Percentiles rank a stretch among this genome's conserved stretches.
Conservation (phyloP, 2,329 filamentous ascomycete genomes). For the Coniella vitis region DNA sequence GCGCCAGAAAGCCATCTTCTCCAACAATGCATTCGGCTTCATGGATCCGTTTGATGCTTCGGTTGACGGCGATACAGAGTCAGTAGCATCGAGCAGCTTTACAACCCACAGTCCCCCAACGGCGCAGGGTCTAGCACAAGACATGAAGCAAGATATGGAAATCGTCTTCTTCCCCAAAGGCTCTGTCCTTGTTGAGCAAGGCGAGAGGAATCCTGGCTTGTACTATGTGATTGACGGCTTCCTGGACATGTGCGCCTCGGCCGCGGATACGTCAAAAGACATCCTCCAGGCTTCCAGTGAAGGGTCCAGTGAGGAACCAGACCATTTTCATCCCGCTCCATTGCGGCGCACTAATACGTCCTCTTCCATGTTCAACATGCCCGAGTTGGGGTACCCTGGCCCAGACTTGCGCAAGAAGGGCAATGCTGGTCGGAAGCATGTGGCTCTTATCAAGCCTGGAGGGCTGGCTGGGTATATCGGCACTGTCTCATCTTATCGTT, state of each 20-base stretch:
- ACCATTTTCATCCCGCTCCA: slow-evolving; percentile 18
- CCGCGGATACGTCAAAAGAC: slow-evolving; percentile 46
- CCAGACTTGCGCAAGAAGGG: slow-evolving; percentile 38
- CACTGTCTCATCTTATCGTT: slow-evolving; percentile 88
- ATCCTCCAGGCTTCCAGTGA: slow-evolving; percentile 31
- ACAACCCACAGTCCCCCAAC: slow-evolving; percentile 56
- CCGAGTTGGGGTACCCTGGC: slow-evolving; percentile 21
- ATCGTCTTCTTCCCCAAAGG: slow-evolving; percentile 97
- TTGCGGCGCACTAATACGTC: slow-evolving; percentile 11
- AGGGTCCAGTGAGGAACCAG: slow-evolving; percentile 28
- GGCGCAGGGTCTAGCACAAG: slow-evolving; percentile 61
- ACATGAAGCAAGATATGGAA: slow-evolving; percentile 86
- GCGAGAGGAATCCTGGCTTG: slow-evolving; percentile 89
- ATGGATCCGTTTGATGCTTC: slow-evolving; percentile 78
- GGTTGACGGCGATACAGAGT: slow-evolving; percentile 79
- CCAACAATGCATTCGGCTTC: slow-evolving; percentile 79
- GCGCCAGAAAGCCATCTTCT: slow-evolving; percentile 72
- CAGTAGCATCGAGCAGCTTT: slow-evolving; percentile 64
- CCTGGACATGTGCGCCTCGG: slow-evolving; percentile 82
- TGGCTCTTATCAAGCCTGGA: slow-evolving; percentile 90
- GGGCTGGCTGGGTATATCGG: slow-evolving; percentile 92
- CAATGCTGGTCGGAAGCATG: slow-evolving; percentile 52
- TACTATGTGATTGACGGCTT: slow-evolving; percentile 99
- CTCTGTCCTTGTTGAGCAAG: slow-evolving; percentile 90
- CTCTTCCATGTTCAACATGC: slow-evolving; percentile 23